Conservation (phyloP, 805 yeast genomes). For the Candida odintsovae region DNA sequence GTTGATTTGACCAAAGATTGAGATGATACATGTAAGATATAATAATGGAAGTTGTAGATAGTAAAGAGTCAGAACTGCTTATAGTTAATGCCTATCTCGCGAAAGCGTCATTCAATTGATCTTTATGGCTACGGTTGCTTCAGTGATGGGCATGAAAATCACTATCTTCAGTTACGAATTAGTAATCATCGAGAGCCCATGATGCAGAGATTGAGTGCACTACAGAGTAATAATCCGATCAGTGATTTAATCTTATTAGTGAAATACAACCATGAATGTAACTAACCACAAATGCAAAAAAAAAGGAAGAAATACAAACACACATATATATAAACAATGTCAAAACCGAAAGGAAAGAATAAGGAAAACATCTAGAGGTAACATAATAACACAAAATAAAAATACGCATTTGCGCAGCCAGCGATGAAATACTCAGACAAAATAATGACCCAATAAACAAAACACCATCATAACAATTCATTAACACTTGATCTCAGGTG, state of each 20-base stretch:
- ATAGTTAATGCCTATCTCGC: too few relatives aligned
- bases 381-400: neutral
- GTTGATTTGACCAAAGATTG: slow-evolving; percentile 38
- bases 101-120: too few relatives aligned
- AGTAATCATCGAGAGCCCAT: too few relatives aligned
- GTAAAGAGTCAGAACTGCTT: too few relatives aligned
- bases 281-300: neutral
- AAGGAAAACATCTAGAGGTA: neutral
- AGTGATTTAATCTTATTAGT: neutral
- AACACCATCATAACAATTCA: neutral
- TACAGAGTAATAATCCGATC: too few relatives aligned
- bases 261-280: neutral
- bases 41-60: neutral
- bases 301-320: neutral
- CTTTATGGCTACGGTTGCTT: too few relatives aligned
- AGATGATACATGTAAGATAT: neutral
- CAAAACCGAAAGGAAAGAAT: neutral
- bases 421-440: neutral
- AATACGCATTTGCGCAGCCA: neutral
- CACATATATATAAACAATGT: neutral
- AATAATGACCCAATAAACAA: neutral
- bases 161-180: too few relatives aligned
- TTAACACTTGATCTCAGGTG: neutral
- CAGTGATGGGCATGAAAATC: too few relatives aligned
- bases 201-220: too few relatives aligned